Evolutionary conservation across 2,329 filamentous ascomycete genomes (phyloP).

Genomic region (Alternaria sp.): DNA sequence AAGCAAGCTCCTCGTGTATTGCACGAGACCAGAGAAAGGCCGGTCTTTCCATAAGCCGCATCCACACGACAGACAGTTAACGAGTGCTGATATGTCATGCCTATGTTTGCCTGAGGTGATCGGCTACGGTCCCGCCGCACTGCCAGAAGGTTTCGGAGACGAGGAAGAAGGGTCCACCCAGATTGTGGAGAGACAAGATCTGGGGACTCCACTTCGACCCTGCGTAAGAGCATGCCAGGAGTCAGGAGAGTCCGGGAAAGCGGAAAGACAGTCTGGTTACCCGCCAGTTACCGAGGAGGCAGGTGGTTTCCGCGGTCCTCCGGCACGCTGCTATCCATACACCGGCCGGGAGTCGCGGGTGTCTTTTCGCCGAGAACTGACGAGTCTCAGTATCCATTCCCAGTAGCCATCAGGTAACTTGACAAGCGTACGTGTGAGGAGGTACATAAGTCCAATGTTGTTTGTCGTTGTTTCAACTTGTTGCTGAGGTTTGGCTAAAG

Average conservation of each 20-base stretch:
- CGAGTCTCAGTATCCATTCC: neutral
- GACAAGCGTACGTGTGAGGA: neutral
- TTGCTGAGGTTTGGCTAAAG: neutral
- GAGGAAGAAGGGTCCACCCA: constrained; percentile 1
- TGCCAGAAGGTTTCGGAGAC: neutral
- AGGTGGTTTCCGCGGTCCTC: neutral
- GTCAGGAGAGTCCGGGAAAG: neutral
- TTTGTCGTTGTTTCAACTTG: neutral
- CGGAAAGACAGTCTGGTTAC: neutral
- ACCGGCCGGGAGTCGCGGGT: neutral
- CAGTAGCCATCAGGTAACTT: neutral
- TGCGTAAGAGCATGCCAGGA: constrained; percentile 18
- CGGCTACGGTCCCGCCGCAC: neutral
- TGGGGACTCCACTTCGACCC: constrained; percentile 30
- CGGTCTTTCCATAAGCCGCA: neutral
- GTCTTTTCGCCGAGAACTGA: neutral
- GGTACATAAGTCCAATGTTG: neutral
- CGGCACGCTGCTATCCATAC: neutral
- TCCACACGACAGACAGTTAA: neutral
- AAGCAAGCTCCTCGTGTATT: neutral
- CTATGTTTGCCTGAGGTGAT: neutral
- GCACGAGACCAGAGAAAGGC: neutral
- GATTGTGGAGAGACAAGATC: constrained; percentile 12
- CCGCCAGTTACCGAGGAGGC: neutral
- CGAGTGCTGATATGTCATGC: neutral